Conservation (phyloP, 2,329 filamentous ascomycete genomes). For the Pseudogymnoascus sp. region DNA sequence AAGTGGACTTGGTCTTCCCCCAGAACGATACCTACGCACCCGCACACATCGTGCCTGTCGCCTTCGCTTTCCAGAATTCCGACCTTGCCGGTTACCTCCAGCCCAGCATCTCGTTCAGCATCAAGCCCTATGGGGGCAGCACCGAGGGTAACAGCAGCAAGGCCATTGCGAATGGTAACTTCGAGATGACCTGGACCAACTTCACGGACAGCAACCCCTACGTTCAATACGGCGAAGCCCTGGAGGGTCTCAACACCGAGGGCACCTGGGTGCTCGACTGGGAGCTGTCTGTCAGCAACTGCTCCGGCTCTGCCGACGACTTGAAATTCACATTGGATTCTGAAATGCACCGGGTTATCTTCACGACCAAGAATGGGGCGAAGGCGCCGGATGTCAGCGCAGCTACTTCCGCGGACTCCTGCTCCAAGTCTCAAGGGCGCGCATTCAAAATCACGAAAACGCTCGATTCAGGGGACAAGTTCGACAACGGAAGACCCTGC, state of each 20-base stretch:
- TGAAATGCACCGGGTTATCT: neutral
- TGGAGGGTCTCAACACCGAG: neutral
- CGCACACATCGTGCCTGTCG: constrained; percentile 19
- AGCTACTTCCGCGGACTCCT: neutral
- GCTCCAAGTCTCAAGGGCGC: neutral
- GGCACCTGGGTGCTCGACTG: neutral
- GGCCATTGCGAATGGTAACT: neutral
- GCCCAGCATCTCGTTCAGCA: neutral
- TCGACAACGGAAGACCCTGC: neutral
- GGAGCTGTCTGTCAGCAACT: neutral
- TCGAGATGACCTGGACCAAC: neutral
- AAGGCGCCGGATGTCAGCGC: neutral
- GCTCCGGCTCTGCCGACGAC: too few relatives aligned
- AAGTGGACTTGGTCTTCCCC: constrained; percentile 24
- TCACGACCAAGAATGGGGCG: neutral
- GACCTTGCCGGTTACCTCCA: constrained; percentile 11
- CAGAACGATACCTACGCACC: constrained; percentile 24
- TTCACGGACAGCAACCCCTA: neutral
- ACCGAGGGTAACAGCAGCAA: neutral
- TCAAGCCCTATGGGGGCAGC: neutral
- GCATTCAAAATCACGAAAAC: neutral
- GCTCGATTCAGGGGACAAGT: neutral
- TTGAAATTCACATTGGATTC: neutral
- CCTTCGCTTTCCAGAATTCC: constrained; percentile 23
- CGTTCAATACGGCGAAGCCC: neutral